Percentiles rank a stretch among this genome's conserved stretches.
These are phyloP conservation scores for Pelomyxa schiedti DNA, from an alignment of 78 protist genomes.

Conservation along the genomic window DNA sequence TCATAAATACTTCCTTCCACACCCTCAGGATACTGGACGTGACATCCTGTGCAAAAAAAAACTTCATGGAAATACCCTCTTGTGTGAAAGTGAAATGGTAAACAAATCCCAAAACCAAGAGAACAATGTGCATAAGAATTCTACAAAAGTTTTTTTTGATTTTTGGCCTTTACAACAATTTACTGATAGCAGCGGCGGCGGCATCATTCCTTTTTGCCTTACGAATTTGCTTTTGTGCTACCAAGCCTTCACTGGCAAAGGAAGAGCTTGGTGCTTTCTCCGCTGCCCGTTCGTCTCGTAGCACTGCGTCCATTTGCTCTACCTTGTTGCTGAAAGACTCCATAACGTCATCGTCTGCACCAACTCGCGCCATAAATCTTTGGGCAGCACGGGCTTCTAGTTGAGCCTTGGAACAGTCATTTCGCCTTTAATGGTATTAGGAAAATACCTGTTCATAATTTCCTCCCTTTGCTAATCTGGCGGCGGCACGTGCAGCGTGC, in stretches of 20 bases:
- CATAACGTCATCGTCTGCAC: background rate
- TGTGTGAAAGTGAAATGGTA: too few species aligned
- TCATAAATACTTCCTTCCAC: too few species aligned
- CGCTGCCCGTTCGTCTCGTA: background rate
- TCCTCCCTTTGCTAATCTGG: slow-evolving; percentile 15
- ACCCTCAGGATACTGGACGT: too few species aligned
- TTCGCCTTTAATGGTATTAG: background rate
- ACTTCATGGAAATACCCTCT: too few species aligned
- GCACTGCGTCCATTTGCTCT: background rate
- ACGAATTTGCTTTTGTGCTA: background rate
- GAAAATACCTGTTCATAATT: slow-evolving; percentile 9
- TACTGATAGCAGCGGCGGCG: background rate
- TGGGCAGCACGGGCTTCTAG: slow-evolving; percentile 6
- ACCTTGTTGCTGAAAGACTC: background rate
- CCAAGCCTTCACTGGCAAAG: too few species aligned
- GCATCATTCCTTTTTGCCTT: background rate
- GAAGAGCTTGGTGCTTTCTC: background rate
- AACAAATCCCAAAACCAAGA: too few species aligned
- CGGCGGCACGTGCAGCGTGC: slow-evolving; percentile 35
- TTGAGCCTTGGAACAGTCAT: background rate
- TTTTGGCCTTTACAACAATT: background rate
- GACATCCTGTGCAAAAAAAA: too few species aligned
- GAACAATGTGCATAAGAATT: too few species aligned
- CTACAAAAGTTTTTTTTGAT: too few species aligned
- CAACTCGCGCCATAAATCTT: background rate